Evolutionary conservation across 495 filamentous ascomycete species (phyloP).

Genomic region (Achaetomiella virescens): DNA sequence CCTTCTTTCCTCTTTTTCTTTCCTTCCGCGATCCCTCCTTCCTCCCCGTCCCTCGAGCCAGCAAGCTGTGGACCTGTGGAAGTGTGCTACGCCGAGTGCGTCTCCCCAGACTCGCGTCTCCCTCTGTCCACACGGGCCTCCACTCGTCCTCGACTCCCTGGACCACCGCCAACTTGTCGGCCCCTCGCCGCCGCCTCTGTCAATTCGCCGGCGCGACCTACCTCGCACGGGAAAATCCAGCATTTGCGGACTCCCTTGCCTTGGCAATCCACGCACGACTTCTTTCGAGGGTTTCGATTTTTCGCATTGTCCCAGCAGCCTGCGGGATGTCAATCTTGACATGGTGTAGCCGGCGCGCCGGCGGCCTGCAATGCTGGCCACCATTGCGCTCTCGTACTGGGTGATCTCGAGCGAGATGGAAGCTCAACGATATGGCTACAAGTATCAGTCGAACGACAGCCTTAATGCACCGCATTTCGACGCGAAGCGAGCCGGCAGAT

Average conservation of each 20-base stretch:
- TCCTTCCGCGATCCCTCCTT: conserved; percentile 21
- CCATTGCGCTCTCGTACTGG: conserved; percentile 40
- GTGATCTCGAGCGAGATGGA: conserved; percentile 41
- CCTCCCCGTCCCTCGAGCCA: conserved; percentile 10
- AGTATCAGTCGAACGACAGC: conserved; percentile 38
- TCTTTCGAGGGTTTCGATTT: neutral
- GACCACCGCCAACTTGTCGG: neutral
- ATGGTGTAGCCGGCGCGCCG: conserved; percentile 43
- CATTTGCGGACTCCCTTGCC: neutral
- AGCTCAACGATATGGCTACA: conserved; percentile 40
- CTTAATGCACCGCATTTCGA: conserved; percentile 35
- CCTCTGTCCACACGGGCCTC: conserved; percentile 16
- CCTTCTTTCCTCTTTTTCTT: conserved; percentile 14
- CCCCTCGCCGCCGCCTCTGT: neutral
- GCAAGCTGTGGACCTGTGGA: conserved; percentile 25
- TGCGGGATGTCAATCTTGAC: conserved; percentile 40
- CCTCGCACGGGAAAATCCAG: neutral
- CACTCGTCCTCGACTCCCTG: neutral
- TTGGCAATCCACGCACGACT: neutral
- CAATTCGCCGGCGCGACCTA: neutral
- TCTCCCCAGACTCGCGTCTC: conserved; percentile 15
- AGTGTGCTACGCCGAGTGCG: conserved; percentile 18
- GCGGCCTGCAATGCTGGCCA: conserved; percentile 43
- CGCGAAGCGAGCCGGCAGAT: conserved; percentile 29
- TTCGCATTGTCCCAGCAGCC: neutral